Conservation (phyloP, 148 eudicot genomes). For the Drosera capensis region DNA sequence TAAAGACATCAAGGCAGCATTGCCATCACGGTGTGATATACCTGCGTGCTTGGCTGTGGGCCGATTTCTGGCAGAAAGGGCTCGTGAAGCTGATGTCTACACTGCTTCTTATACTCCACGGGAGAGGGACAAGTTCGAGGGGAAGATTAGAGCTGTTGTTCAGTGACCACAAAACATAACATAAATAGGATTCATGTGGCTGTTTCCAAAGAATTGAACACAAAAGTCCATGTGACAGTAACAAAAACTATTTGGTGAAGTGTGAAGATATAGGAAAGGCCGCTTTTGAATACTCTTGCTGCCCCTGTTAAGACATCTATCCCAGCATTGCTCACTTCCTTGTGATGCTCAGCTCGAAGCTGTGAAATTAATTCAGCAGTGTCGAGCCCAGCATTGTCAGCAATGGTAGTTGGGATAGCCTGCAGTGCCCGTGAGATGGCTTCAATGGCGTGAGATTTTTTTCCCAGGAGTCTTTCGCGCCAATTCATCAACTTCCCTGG, state of each 20-base stretch:
- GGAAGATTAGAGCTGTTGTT: constrained; percentile 93
- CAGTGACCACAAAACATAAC: too few species aligned
- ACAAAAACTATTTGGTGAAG: too few species aligned
- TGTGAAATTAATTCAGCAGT: constrained; percentile 86
- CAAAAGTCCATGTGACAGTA: too few species aligned
- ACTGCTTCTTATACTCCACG: constrained; percentile 92
- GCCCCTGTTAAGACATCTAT: constrained; percentile 84
- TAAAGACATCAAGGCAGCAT: constrained; percentile 75
- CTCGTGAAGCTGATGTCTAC: constrained; percentile 88
- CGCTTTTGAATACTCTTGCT: too few species aligned
- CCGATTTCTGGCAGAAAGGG: constrained; percentile 57
- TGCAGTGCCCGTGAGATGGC: constrained; percentile 87
- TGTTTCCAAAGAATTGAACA: too few species aligned
- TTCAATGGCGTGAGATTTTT: constrained; percentile 92
- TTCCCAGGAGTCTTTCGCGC: constrained; percentile 91
- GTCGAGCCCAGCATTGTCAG: constrained; percentile 95
- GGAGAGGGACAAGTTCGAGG: constrained; percentile 87
- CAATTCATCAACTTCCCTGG: constrained; percentile 87
- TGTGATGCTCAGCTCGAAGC: constrained; percentile 97
- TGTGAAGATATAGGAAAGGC: too few species aligned
- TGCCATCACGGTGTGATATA: constrained; percentile 67
- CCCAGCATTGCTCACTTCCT: constrained; percentile 64
- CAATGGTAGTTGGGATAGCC: constrained; percentile 86
- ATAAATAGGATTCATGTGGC: too few species aligned
- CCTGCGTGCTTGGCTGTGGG: constrained; percentile 90